phyloP scores from a whole-genome alignment of 176 grass and related monocot species.

The Areca catechu region DNA sequence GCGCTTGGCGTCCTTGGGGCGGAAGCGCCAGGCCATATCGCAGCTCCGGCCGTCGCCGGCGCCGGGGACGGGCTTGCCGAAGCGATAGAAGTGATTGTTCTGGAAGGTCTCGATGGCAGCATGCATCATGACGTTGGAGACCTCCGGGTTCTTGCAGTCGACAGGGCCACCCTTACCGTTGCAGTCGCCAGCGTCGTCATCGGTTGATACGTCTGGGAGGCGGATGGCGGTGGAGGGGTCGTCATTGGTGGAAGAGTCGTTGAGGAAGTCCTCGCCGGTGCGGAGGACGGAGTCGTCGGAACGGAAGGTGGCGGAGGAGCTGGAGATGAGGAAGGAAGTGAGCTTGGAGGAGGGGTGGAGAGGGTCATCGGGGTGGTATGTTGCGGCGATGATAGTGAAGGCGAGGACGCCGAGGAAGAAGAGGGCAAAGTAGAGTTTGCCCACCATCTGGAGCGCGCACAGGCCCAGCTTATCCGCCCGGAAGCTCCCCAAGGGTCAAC shows the following conservation, averaged over 20 bases:
- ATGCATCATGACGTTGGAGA: conserved; percentile 75
- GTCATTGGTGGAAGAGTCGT: background rate
- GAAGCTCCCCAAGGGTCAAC: background rate
- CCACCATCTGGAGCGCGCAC: conserved; percentile 28
- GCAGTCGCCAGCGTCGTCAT: too few relatives aligned
- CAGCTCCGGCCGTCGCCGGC: conserved; percentile 42
- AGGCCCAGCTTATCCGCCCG: background rate
- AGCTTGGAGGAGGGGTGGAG: conserved; percentile 62
- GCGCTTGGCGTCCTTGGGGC: conserved; percentile 51
- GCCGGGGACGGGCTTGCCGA: conserved; percentile 60
- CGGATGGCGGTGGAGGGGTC: background rate
- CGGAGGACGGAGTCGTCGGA: conserved; percentile 69
- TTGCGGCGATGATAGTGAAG: conserved; percentile 82
- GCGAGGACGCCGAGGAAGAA: conserved; percentile 83
- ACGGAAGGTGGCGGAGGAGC: conserved; percentile 70
- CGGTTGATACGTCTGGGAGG: too few relatives aligned
- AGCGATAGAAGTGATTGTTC: conserved; percentile 81
- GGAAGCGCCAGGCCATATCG: conserved; percentile 95
- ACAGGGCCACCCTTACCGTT: conserved; percentile 2
- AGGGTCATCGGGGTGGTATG: conserved; percentile 81
- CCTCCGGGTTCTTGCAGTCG: conserved; percentile 50
- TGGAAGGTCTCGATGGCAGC: conserved; percentile 61
- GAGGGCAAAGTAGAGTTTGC: conserved; percentile 74
- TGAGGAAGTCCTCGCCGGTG: conserved; percentile 80
- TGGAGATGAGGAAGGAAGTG: conserved; percentile 76